Evolutionary conservation across 2,329 filamentous ascomycete genomes (phyloP), one percentile per base, ranked within the genome.

Genomic region (Aureobasidium sp.): DNA sequence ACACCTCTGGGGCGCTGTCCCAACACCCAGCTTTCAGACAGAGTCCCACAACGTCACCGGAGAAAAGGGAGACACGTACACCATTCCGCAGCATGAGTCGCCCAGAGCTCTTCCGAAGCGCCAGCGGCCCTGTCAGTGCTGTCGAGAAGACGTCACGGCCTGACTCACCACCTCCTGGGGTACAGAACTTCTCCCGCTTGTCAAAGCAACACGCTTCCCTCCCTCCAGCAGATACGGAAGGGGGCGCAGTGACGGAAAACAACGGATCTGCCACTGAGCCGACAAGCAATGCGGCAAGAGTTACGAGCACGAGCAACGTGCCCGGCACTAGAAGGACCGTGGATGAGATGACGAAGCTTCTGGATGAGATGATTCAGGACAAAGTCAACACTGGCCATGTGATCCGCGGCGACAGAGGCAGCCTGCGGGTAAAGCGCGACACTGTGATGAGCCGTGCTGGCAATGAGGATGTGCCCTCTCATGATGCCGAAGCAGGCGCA

Each of bases 311-410:
- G 20, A 37, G 26, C 37, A 61, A 46, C 15, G 37, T 34, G 37
- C 17, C 59, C 20, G 44, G 39, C 32, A 60, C 41, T 12, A 34
- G 36, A 32, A 85, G 83, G 77, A 90, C 89, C 67, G 88, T 94
- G 37, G 92, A 96, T 68, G 92, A 96, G 75, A 92, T 97, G 86
- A 96, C 90, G 67, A 85, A 87, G 69, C 92, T 97, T 78, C 82
- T 97, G 29, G 93, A 97, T 70, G 91, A 96, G 76, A 97, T 97
- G 93, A 94, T 97, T 64, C 89, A 92, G 71, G 89, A 93, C 71
- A 86, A 89, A 63, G 88, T 95, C 59, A 89, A 94, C 68, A 85
- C 81, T 59, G 90, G 89, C 26, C 85, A 90, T 61, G 77, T 90
- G 26, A 90, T 34, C 85, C 88, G 69, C 15, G 51, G 60, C 82